Percentiles rank a stretch among this genome's conserved stretches.
These are phyloP conservation scores for Lactarius hatsudake DNA, from an alignment of 768 basidiomycete species.

Conservation along the genomic window DNA sequence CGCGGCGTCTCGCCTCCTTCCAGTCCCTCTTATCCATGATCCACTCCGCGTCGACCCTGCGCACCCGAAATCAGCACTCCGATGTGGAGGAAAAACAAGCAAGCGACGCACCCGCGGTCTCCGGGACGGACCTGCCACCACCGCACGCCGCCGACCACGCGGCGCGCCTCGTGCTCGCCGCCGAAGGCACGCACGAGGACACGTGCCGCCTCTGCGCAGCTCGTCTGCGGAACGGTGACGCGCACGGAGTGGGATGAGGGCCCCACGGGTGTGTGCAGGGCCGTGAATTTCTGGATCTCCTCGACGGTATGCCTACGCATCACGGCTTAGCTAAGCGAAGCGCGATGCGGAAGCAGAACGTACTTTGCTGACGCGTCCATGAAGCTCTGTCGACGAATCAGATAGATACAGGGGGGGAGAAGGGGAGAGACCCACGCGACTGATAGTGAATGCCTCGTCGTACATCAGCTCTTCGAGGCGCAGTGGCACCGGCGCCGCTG, in stretches of 20 bases:
- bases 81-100: neutral
- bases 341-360: neutral
- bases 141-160: constrained; percentile 81
- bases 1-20: constrained; percentile 60
- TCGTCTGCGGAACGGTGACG: constrained; percentile 66
- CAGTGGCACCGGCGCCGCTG: neutral
- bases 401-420: neutral
- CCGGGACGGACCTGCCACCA: constrained; percentile 95
- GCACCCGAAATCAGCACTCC: neutral
- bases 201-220: constrained; percentile 70
- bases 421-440: neutral
- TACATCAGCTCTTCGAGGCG: neutral
- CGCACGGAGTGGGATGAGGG: constrained; percentile 76
- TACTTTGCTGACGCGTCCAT: neutral
- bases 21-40: constrained; percentile 81
- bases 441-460: neutral
- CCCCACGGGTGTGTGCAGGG: constrained; percentile 78
- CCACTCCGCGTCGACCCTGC: constrained; percentile 85
- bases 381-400: neutral
- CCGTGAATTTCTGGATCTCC: constrained; percentile 76
- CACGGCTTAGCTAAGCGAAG: neutral
- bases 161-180: constrained; percentile 66
- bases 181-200: constrained; percentile 76
- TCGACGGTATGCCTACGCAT: constrained; percentile 37
- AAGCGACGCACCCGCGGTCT: constrained; percentile 59